Evolutionary conservation across 495 filamentous ascomycete species (phyloP).

Genomic region (Recurvomyces mirabilis): DNA sequence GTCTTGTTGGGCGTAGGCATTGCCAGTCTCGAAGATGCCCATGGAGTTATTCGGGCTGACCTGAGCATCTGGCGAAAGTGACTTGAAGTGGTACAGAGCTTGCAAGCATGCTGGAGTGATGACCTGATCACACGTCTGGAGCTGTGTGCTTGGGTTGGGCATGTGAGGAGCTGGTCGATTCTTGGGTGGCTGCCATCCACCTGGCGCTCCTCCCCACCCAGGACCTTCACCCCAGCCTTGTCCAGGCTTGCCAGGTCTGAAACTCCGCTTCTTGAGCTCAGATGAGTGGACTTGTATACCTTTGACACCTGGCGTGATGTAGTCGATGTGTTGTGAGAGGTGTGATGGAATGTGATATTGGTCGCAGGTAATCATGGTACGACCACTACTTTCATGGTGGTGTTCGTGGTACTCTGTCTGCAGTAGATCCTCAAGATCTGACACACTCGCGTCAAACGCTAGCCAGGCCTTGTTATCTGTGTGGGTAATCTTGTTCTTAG

Average conservation of each 20-base stretch:
- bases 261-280: conserved; percentile 9
- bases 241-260: background rate
- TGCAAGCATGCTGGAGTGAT: conserved; percentile 18
- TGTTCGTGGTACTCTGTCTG: conserved; percentile 17
- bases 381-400: conserved; percentile 9
- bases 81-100: conserved; percentile 18
- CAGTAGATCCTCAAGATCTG: conserved; percentile 11
- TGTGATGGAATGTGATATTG: conserved; percentile 20
- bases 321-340: conserved; percentile 18
- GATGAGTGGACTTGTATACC: conserved; percentile 5
- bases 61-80: conserved; percentile 4
- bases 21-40: conserved; percentile 20
- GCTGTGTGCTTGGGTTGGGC: background rate
- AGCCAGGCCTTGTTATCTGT: conserved; percentile 22
- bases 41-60: conserved; percentile 18
- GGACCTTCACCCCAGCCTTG: background rate
- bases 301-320: conserved; percentile 21
- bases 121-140: conserved; percentile 12
- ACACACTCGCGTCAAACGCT: conserved; percentile 17
- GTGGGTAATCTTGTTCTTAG: conserved; percentile 9
- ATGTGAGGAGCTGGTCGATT: background rate
- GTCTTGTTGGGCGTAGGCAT: conserved; percentile 11
- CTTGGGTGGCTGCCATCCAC: conserved; percentile 9
- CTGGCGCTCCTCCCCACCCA: background rate
- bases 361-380: conserved; percentile 11